phyloP scores from a whole-genome alignment of 805 yeast species.

The Brettanomyces bruxellensis region DNA sequence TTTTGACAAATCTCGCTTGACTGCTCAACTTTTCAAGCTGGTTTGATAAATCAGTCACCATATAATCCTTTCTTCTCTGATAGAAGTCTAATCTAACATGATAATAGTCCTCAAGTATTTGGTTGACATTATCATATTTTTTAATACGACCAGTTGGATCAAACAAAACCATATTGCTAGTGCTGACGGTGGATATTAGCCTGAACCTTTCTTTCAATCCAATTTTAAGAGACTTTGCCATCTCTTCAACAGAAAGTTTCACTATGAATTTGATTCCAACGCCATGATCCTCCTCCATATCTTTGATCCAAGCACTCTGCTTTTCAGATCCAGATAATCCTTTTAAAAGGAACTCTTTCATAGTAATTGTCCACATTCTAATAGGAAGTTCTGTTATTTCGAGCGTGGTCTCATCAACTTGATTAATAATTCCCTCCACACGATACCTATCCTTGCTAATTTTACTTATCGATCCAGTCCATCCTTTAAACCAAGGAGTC shows the following conservation, averaged over 20 bases:
- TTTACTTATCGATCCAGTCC: constrained; percentile 77
- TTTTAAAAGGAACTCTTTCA: constrained; percentile 74
- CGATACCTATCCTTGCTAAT: constrained; percentile 59
- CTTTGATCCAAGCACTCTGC: constrained; percentile 77
- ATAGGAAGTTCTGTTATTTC: constrained; percentile 92
- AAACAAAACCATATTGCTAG: constrained; percentile 92
- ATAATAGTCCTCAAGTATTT: constrained; percentile 78
- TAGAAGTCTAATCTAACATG: constrained; percentile 81
- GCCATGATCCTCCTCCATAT: constrained; percentile 91
- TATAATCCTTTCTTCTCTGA: constrained; percentile 80
- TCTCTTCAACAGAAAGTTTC: constrained; percentile 66
- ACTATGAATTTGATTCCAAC: constrained; percentile 71
- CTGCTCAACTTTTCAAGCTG: constrained; percentile 66
- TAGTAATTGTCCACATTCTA: constrained; percentile 82
- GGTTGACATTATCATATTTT: constrained; percentile 66
- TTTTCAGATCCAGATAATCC: constrained; percentile 75
- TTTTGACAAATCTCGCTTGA: constrained; percentile 85
- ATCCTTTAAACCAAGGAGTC: constrained; percentile 93
- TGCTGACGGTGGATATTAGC: constrained; percentile 54
- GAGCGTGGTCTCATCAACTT: constrained; percentile 66
- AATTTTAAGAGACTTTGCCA: constrained; percentile 63
- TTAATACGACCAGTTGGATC: constrained; percentile 83
- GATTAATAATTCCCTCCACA: constrained; percentile 73
- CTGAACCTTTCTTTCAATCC: constrained; percentile 85
- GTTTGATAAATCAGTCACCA: constrained; percentile 60